These are phyloP conservation scores for Talaromyces marneffei DNA, from an alignment of 2,329 filamentous ascomycete genomes.

Conservation along the genomic window DNA sequence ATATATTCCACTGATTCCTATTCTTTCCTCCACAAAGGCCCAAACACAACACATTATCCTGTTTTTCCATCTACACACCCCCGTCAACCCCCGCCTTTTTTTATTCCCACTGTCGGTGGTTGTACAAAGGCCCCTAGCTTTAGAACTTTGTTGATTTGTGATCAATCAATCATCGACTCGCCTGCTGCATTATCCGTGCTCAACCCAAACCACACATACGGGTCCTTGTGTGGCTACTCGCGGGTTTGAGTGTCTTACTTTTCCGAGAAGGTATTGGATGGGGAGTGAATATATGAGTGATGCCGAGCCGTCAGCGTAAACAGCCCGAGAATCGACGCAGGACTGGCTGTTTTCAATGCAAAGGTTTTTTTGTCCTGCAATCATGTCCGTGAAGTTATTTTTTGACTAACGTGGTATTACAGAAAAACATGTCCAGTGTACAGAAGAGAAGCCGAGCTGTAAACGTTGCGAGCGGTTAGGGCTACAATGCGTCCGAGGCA, in stretches of 20 bases:
- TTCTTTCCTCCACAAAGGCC: not conserved
- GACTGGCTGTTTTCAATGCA: slow-evolving; percentile 25
- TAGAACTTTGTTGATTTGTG: not conserved
- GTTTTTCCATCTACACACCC: not conserved
- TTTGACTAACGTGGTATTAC: not conserved
- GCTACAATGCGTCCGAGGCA: slow-evolving; percentile 21
- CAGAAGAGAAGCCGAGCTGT: slow-evolving; percentile 27
- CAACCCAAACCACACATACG: not conserved
- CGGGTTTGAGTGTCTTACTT: not conserved
- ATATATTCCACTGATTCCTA: not conserved
- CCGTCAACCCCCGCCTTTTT: not conserved
- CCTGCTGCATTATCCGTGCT: not conserved
- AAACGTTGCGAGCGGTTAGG: slow-evolving; percentile 23
- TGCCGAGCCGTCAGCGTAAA: slow-evolving; percentile 15
- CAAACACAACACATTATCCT: not conserved
- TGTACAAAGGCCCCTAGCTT: not conserved
- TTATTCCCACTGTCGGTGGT: not conserved
- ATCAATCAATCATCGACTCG: not conserved
- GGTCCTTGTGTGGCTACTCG: not conserved
- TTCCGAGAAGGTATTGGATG: not conserved
- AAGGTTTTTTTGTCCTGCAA: slow-evolving; percentile 16
- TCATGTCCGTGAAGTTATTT: not conserved
- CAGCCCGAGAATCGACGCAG: slow-evolving; percentile 21
- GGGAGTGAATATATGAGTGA: slow-evolving; percentile 1
- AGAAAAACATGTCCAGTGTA: slow-evolving; percentile 28